These are phyloP conservation scores for Hypoxylon subgilvum DNA, from an alignment of 495 filamentous ascomycete genomes.

Conservation along the genomic window DNA sequence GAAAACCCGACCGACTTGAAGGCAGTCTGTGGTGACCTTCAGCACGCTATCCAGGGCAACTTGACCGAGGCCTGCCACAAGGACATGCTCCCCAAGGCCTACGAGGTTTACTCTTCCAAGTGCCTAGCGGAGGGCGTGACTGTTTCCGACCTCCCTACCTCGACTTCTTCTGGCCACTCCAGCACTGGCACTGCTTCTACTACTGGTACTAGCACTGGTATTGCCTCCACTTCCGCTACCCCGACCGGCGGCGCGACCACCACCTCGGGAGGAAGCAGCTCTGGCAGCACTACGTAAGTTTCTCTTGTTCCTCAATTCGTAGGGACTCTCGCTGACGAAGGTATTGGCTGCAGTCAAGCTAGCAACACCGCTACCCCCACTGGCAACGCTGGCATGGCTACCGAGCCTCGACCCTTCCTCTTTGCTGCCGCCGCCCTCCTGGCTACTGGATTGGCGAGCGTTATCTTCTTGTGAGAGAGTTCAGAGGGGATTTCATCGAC, in stretches of 20 bases:
- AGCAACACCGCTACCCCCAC: conserved; percentile 12
- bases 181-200: conserved; percentile 23
- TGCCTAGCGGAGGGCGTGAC: conserved; percentile 43
- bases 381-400: conserved; percentile 24
- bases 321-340: too few species aligned
- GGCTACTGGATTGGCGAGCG: conserved; percentile 33
- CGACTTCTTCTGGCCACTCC: conserved; percentile 23
- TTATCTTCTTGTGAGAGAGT: conserved; percentile 32
- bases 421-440: conserved; percentile 32
- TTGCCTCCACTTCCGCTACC: conserved; percentile 14
- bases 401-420: conserved; percentile 30
- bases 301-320: too few species aligned
- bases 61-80: conserved; percentile 41
- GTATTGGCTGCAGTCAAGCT: conserved; percentile 8
- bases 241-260: conserved; percentile 9
- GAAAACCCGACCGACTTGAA: conserved; percentile 42
- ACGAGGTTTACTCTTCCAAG: conserved; percentile 40
- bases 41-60: conserved; percentile 39
- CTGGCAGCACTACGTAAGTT: conserved; percentile 29
- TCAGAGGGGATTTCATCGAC: neutral
- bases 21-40: conserved; percentile 41
- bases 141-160: conserved; percentile 33
- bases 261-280: conserved; percentile 9
- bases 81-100: conserved; percentile 34
- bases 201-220: conserved; percentile 12